These are phyloP conservation scores for Cryptococcus neoformans DNA, from an alignment of 1,284 basidiomycete genomes.

Conservation along the genomic window DNA sequence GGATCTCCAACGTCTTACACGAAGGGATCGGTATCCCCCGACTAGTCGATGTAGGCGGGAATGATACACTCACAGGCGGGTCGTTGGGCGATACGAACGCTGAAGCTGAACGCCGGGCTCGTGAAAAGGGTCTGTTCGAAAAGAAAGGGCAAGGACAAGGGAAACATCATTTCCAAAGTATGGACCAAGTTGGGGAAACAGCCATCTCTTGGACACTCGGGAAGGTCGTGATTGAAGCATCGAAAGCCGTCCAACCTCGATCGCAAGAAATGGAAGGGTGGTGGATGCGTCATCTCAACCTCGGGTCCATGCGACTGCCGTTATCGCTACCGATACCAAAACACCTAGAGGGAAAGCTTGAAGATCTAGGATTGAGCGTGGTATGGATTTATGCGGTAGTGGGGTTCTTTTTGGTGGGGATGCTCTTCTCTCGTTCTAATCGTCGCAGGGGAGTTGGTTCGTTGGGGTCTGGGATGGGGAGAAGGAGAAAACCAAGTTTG, in stretches of 20 bases:
- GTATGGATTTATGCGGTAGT: constrained; percentile 38
- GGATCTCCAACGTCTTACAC: constrained; percentile 94
- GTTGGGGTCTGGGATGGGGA: background rate
- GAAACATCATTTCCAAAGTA: constrained; percentile 75
- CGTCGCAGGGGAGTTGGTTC: constrained; percentile 8
- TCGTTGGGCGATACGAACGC: constrained; percentile 55
- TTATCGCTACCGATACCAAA: background rate
- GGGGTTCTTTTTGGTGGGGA: constrained; percentile 22
- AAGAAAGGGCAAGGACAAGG: constrained; percentile 11
- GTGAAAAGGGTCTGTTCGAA: constrained; percentile 66
- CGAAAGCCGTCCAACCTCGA: constrained; percentile 56
- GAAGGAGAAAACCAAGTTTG: constrained; percentile 24
- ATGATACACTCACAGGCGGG: constrained; percentile 51
- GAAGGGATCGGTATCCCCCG: constrained; percentile 95
- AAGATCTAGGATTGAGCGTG: constrained; percentile 28
- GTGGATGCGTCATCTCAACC: constrained; percentile 15
- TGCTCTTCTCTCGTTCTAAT: constrained; percentile 15
- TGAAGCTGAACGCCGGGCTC: constrained; percentile 68
- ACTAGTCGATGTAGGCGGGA: constrained; percentile 78
- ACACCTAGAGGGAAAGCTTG: constrained; percentile 11
- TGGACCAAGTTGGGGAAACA: constrained; percentile 87
- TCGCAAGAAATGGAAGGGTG: constrained; percentile 18
- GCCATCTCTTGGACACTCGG: constrained; percentile 97
- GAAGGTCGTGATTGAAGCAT: constrained; percentile 97
- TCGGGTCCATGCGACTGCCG: constrained; percentile 5